Conservation (phyloP, 2,329 filamentous ascomycete genomes). For the Escovopsis sp. region DNA sequence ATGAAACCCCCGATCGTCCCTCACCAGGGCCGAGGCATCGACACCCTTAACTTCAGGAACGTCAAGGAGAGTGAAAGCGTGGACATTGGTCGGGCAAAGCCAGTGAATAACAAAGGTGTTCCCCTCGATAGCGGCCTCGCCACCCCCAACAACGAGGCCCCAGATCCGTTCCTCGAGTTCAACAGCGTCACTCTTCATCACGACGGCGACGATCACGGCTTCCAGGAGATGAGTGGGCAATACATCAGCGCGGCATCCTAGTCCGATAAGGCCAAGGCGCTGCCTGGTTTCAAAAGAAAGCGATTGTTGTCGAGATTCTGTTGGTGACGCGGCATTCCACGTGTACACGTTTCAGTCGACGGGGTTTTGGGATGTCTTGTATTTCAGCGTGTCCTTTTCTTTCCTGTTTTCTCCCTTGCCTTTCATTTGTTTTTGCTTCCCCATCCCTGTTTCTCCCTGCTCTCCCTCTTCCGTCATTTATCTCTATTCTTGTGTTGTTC, state of each 20-base stretch:
- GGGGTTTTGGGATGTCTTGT: slow-evolving; percentile 2
- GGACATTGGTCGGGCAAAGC: slow-evolving; percentile 54
- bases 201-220: slow-evolving; percentile 62
- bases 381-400: slow-evolving; percentile 4
- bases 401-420: too few relatives aligned
- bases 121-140: slow-evolving; percentile 73
- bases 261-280: background rate
- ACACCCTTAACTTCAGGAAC: slow-evolving; percentile 94
- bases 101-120: slow-evolving; percentile 53
- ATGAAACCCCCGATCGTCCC: slow-evolving; percentile 97
- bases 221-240: slow-evolving; percentile 11
- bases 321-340: slow-evolving; percentile 2
- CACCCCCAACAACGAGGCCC: slow-evolving; percentile 68
- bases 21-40: slow-evolving; percentile 74
- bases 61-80: slow-evolving; percentile 96
- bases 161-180: slow-evolving; percentile 95
- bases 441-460: too few relatives aligned
- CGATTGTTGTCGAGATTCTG: too few relatives aligned
- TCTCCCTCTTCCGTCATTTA: too few relatives aligned
- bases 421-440: too few relatives aligned
- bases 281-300: background rate
- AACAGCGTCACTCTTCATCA: slow-evolving; percentile 97
- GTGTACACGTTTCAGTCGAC: slow-evolving; percentile 2
- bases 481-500: background rate
- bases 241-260: slow-evolving; percentile 9